Base-by-base conservation (phyloP, 495 filamentous ascomycete genomes). In the Friedmanniomyces simplex region DNA sequence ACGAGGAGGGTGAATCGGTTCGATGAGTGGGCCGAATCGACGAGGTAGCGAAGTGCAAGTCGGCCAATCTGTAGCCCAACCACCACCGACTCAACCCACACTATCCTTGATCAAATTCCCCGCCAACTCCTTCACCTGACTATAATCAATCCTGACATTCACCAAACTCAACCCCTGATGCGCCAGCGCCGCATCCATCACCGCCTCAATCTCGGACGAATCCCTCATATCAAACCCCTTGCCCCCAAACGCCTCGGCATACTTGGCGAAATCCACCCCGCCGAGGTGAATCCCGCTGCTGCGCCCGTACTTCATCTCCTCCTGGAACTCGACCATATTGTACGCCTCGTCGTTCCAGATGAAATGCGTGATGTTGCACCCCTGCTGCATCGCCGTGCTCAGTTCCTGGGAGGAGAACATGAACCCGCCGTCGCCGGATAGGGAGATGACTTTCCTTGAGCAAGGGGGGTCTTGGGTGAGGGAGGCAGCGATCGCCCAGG, bases 261-360 rank as follows among this genome's bases (percentile, higher is more conserved):
- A 72, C 43, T 61, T 65, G 24, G 64, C 70, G 47, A 73, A 73
- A 43, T 71, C 69, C 0, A 72, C 64, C 0, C 71, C 71, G 0
- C 71, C 71, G 2, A 73, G 50, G 1, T 64, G 59, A 36, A 73
- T 67, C 2, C 71, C 71, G 1, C 60, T 55, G 12, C 60, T 66
- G 24, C 71, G 57, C 2, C 69, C 69, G 43, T 73, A 73, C 59
- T 73, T 73, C 54, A 67, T 63, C 52, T 70, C 68, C 60, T 73
- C 69, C 59, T 73, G 71, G 54, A 73, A 73, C 56, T 71, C 67
- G 0, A 73, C 71, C 71, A 73, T 73, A 52, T 73, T 73, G 54
- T 68, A 73, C 26, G 58, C 60, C 43, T 66, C 66, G 45, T 73
- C 71, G 50, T 73, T 73, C 69, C 69, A 72, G 36, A 73, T 61